A percentile compares a stretch with the other conserved stretches of the same genome.
Evolutionary conservation across 495 filamentous ascomycete species (phyloP).

Genomic region (Aspergillus baeticus): DNA sequence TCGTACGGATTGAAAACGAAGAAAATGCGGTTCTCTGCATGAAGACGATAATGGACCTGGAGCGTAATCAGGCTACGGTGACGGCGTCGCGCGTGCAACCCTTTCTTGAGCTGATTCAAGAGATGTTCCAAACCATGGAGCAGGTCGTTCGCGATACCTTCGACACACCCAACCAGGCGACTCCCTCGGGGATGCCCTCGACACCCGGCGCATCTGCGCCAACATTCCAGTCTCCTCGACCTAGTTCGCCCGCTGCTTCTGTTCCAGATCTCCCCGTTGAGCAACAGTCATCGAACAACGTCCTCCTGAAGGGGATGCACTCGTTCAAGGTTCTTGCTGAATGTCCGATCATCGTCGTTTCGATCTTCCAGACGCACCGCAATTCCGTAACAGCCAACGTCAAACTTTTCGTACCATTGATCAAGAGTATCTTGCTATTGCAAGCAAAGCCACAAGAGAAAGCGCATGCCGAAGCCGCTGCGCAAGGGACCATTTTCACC

Average conservation of each 20-base stretch:
- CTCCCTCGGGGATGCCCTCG: slow-evolving; percentile 66
- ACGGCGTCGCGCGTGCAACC: slow-evolving; percentile 77
- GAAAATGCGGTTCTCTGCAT: slow-evolving; percentile 97
- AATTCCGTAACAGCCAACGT: slow-evolving; percentile 77
- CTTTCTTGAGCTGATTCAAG: slow-evolving; percentile 88
- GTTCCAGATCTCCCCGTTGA: slow-evolving; percentile 73
- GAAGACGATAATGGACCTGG: slow-evolving; percentile 95
- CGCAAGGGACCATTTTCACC: slow-evolving; percentile 76
- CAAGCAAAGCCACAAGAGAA: slow-evolving; percentile 94
- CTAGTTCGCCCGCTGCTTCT: slow-evolving; percentile 82
- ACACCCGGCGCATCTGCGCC: slow-evolving; percentile 72
- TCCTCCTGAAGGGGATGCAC: slow-evolving; percentile 87
- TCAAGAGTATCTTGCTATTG: slow-evolving; percentile 83
- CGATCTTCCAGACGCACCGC: slow-evolving; percentile 92
- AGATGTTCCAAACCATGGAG: slow-evolving; percentile 93
- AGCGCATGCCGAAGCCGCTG: slow-evolving; percentile 79
- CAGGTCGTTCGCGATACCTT: slow-evolving; percentile 91
- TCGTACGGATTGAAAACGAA: slow-evolving; percentile 91
- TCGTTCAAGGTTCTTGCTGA: slow-evolving; percentile 98
- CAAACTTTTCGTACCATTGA: slow-evolving; percentile 87
- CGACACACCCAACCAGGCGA: slow-evolving; percentile 65
- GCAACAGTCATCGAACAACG: slow-evolving; percentile 70
- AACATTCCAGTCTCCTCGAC: slow-evolving; percentile 80
- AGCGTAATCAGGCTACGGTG: slow-evolving; percentile 85
- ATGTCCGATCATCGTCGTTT: slow-evolving; percentile 98